Evolutionary conservation across 371 early-diverging fungal genomes (phyloP).

Genomic region (Mucor ambiguus): DNA sequence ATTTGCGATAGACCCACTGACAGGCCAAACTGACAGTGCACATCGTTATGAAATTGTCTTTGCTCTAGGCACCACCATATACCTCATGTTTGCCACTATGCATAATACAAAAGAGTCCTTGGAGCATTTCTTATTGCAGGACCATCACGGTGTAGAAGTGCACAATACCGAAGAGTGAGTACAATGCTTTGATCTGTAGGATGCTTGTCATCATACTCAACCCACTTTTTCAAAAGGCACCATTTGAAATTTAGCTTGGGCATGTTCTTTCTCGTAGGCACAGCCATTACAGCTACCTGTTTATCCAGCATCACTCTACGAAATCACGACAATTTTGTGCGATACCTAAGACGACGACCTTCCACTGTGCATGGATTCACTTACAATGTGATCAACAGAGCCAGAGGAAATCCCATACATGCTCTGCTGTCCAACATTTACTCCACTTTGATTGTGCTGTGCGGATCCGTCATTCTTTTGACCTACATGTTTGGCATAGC

Average conservation of each 20-base stretch:
- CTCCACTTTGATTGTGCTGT: slow-evolving; percentile 36
- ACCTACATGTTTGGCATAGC: slow-evolving; percentile 30
- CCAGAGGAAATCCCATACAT: slow-evolving; percentile 37
- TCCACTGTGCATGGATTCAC: slow-evolving; percentile 49
- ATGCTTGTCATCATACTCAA: not conserved
- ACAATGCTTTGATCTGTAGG: not conserved
- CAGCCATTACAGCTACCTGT: slow-evolving; percentile 52
- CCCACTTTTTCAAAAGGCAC: not conserved
- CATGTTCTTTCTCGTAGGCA: slow-evolving; percentile 42
- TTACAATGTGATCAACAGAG: slow-evolving; percentile 47
- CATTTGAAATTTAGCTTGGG: slow-evolving; percentile 31
- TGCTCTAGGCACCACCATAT: slow-evolving; percentile 61
- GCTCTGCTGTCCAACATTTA: slow-evolving; percentile 41
- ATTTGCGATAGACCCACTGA: not conserved
- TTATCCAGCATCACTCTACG: slow-evolving; percentile 52
- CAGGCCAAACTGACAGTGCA: slow-evolving; percentile 31
- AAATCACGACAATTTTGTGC: slow-evolving; percentile 64
- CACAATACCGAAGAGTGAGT: slow-evolving; percentile 37
- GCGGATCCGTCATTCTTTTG: slow-evolving; percentile 29
- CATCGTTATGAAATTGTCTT: slow-evolving; percentile 64
- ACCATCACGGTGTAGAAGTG: slow-evolving; percentile 40
- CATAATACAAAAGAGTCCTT: slow-evolving; percentile 69
- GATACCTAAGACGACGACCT: slow-evolving; percentile 40
- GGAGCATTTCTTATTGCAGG: slow-evolving; percentile 61
- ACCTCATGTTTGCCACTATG: slow-evolving; percentile 67